Evolutionary conservation across 2,329 filamentous ascomycete genomes (phyloP), one percentile per base, ranked within the genome.

Genomic region (Alternaria sp.): DNA sequence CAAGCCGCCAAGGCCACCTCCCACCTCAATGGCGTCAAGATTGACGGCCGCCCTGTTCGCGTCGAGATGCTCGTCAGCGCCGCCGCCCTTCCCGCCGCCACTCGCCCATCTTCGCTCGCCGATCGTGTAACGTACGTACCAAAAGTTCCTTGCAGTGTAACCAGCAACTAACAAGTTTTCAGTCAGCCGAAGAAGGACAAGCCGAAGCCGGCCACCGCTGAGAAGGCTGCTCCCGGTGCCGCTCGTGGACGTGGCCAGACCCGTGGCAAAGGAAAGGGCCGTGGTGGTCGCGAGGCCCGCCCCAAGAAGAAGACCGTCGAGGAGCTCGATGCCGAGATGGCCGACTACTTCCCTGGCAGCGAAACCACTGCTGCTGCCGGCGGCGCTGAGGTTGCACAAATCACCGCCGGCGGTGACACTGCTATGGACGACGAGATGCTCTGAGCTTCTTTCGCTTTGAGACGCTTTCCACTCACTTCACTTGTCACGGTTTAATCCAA

Each of bases 291-390:
- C 67, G 81, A 82, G 72, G 86, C 86, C 81, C 87, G 84, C 66
- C 84, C 81, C 85, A 83, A 86, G 84, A 98, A 98, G 92, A 99
- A 98, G 92, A 97, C 94, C 0, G 89, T 91, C 1, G 95, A 97
- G 79, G 94, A 99, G 84, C 89, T 99, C 25, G 96, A 99, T 80
- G 94, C 93, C 5, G 96, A 99, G 81, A 99, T 99, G 96, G 90
- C 89, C 20, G 96, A 98, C 81, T 99, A 99, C 84, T 98, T 96
- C 79, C 89, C 86, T 57, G 78, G 79, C 28, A 82, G 77, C 53
- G 78, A 80, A 41, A 82, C 81, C 56, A 80, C 78, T 56, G 78
- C 79, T 60, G 78, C 82, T 5, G 79, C 80, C 46, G 84, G 82
- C 64, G 83, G 82, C 47, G 74, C 76, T 46, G 71, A 67, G 41